Evolutionary conservation across 2,329 filamentous ascomycete genomes (phyloP).

Genomic region (Escovopsis weberi): DNA sequence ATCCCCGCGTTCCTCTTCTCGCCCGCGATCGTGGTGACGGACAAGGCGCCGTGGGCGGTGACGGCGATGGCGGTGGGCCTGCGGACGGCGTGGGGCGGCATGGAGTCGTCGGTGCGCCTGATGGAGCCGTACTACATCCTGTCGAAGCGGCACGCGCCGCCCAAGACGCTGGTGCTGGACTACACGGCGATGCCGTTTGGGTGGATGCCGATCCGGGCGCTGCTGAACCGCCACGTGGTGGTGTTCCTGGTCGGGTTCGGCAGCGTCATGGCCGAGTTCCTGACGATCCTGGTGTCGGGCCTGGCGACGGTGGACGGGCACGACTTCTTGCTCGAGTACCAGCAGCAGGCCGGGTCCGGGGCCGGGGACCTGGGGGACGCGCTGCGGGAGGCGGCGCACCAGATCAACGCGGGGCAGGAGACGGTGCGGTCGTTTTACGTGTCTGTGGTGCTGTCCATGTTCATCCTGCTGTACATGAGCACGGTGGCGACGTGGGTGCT

Average conservation of each 20-base stretch:
- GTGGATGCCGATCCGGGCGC: constrained; percentile 45
- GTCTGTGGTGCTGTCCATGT: constrained; percentile 44
- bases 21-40: constrained; percentile 36
- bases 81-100: constrained; percentile 52
- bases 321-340: constrained; percentile 32
- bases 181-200: constrained; percentile 60
- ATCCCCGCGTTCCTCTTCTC: constrained; percentile 51
- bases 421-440: constrained; percentile 50
- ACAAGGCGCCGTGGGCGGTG: constrained; percentile 49
- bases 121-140: constrained; percentile 63
- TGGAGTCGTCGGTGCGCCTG: constrained; percentile 57
- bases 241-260: constrained; percentile 57
- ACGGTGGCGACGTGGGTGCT: constrained; percentile 46
- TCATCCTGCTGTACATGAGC: constrained; percentile 53
- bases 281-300: constrained; percentile 54
- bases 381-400: constrained; percentile 3
- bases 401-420: constrained; percentile 40
- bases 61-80: constrained; percentile 51
- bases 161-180: constrained; percentile 53
- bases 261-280: constrained; percentile 56
- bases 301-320: constrained; percentile 50
- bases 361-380: not conserved
- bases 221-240: constrained; percentile 48
- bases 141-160: constrained; percentile 47
- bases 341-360: constrained; percentile 1